Base-by-base conservation (phyloP, 768 basidiomycete species). In the Mycena floridula region DNA sequence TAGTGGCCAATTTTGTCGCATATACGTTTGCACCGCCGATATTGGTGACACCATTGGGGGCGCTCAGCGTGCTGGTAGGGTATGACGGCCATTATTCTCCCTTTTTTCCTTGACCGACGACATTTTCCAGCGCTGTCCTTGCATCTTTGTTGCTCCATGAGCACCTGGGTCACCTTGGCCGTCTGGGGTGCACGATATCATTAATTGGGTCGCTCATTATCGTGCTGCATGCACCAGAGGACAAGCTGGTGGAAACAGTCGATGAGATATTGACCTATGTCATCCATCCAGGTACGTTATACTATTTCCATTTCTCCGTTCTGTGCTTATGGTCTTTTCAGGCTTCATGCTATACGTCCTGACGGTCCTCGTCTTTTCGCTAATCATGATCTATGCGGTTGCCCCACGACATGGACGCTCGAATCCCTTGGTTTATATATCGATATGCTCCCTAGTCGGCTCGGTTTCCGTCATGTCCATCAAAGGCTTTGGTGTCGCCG, bases 391-490 rank as follows among this genome's bases (percentile, higher is more conserved):
- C 46, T 92, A 88, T 70, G 65, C 65, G 21, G 74, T 96, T 48
- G 86, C 79, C 2, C 96, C 96, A 7, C 81, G 70, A 50, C 79
- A 96, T 55, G 96, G 96, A 25, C 85, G 85, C 37, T 77, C 81
- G 45, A 93, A 86, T 50, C 96, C 96, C 2, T 54, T 92, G 49
- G 86, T 96, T 24, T 98, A 96, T 67, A 78, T 98, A 50, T 93
- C 93, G 22, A 95, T 99, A 57, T 98, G 96, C 64, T 97, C 94
- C 9, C 63, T 97, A 46, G 92, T 92, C 36, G 96, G 96, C 9
- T 93, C 90, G 24, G 81, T 99, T 36, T 92, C 91, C n/a, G 82
- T 98, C 66, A 98, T 99, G 96, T 87, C 92, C 32, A 88, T 97
- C 73, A 99, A 99, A 69, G 95, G 93, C 39, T 92, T 99, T 56